phyloP scores from a whole-genome alignment of 2,329 filamentous ascomycete genomes.

The Epichloe amarillans region DNA sequence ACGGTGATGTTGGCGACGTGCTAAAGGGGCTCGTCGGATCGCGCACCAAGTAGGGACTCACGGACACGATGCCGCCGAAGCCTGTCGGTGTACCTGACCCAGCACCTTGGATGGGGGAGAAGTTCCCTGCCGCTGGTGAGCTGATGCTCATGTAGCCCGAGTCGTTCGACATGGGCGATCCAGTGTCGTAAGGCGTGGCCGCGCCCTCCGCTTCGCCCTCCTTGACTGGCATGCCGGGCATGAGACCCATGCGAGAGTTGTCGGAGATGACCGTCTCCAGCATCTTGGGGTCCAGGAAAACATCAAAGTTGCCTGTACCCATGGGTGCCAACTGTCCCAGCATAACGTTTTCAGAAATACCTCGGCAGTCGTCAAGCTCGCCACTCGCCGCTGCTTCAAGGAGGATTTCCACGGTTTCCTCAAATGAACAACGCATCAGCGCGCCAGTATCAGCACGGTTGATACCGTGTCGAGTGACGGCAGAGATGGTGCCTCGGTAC shows the following conservation, averaged over 20 bases:
- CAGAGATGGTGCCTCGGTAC: slow-evolving; percentile 82
- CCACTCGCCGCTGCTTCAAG: slow-evolving; percentile 89
- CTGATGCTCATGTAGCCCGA: slow-evolving; percentile 51
- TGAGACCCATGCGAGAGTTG: slow-evolving; percentile 73
- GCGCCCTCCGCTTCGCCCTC: slow-evolving; percentile 66
- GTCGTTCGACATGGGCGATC: slow-evolving; percentile 59
- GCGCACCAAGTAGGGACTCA: slow-evolving; percentile 51
- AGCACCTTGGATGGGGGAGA: slow-evolving; percentile 65
- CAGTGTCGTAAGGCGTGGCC: slow-evolving; percentile 86
- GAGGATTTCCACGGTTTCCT: slow-evolving; percentile 97
- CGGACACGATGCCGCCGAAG: slow-evolving; percentile 39
- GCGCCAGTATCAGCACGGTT: slow-evolving; percentile 96
- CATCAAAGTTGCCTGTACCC: slow-evolving; percentile 91
- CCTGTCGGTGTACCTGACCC: slow-evolving; percentile 59
- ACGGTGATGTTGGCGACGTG: slow-evolving; percentile 52
- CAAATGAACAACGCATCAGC: slow-evolving; percentile 98
- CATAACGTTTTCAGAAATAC: slow-evolving; percentile 98
- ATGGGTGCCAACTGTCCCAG: slow-evolving; percentile 93
- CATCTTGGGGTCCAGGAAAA: slow-evolving; percentile 89
- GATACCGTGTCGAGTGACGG: slow-evolving; percentile 95
- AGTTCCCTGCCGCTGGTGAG: slow-evolving; percentile 50
- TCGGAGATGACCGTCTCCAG: slow-evolving; percentile 88
- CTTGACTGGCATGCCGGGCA: slow-evolving; percentile 67
- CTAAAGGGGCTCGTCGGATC: slow-evolving; percentile 65
- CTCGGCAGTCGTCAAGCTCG: slow-evolving; percentile 92